These are phyloP conservation scores for Echites panduratus DNA, from an alignment of 257 asterid genomes.

Conservation along the genomic window DNA sequence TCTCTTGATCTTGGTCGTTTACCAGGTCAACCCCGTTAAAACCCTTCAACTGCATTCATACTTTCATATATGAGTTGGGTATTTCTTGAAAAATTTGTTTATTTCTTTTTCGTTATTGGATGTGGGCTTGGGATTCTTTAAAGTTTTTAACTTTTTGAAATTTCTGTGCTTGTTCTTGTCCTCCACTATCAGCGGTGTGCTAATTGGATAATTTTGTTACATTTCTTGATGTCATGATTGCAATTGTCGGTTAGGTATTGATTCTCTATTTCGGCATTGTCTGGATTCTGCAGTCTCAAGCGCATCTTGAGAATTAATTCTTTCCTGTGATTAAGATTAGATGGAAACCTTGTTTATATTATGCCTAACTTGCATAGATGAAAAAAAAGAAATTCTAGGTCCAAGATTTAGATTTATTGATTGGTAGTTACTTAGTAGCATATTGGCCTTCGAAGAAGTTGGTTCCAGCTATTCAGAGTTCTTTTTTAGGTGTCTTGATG, in stretches of 20 bases:
- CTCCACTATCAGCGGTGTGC: not conserved
- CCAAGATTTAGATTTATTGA: not conserved
- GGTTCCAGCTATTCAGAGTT: not conserved
- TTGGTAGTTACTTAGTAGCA: not conserved
- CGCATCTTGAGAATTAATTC: not conserved
- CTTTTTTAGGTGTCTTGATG: not conserved
- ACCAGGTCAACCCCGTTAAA: conserved; percentile 48
- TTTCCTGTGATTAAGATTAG: no score
- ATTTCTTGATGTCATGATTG: not conserved
- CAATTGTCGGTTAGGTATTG: not conserved
- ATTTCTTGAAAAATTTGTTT: not conserved
- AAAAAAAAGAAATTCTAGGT: not conserved
- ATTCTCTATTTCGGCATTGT: not conserved
- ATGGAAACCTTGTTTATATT: not conserved
- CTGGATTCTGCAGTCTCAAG: not conserved
- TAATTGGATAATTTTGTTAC: not conserved
- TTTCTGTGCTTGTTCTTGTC: not conserved
- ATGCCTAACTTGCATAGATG: not conserved
- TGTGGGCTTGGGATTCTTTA: not conserved
- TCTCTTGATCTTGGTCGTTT: conserved; percentile 63
- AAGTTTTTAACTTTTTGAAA: not conserved
- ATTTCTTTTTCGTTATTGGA: not conserved
- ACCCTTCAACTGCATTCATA: not conserved
- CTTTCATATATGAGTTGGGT: not conserved
- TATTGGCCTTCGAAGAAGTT: not conserved